phyloP scores from a whole-genome alignment of 495 filamentous ascomycete genomes.

The Elasticomyces elasticus region DNA sequence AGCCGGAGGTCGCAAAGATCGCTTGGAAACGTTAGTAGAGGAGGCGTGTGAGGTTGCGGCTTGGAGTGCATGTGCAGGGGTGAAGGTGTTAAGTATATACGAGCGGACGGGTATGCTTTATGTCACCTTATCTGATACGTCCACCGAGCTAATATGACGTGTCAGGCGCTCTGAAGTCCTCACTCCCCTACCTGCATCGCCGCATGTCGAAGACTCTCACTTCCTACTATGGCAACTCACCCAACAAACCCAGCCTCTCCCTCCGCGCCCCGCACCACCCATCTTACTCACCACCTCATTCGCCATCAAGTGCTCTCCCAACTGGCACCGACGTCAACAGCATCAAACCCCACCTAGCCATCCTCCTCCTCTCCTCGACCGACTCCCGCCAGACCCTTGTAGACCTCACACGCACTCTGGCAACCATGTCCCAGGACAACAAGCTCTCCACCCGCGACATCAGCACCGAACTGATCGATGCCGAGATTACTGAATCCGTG shows the following conservation, averaged over 20 bases:
- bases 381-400: conserved; percentile 90
- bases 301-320: conserved; percentile 23
- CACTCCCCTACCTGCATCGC: conserved; percentile 65
- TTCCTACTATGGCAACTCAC: conserved; percentile 76
- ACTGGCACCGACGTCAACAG: neutral
- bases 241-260: conserved; percentile 46
- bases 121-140: neutral
- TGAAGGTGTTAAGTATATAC: conserved; percentile 77
- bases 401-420: conserved; percentile 86
- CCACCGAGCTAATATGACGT: neutral
- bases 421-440: conserved; percentile 85
- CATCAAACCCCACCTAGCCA: conserved; percentile 45
- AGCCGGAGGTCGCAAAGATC: conserved; percentile 11
- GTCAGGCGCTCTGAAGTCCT: conserved; percentile 77
- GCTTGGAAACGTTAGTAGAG: conserved; percentile 68
- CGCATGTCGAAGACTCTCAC: conserved; percentile 63
- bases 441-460: conserved; percentile 74
- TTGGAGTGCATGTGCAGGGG: conserved; percentile 82
- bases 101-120: conserved; percentile 64
- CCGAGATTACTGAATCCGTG: conserved; percentile 64
- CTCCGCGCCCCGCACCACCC: conserved; percentile 68
- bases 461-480: conserved; percentile 75
- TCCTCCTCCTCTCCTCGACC: conserved; percentile 80
- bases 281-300: conserved; percentile 37
- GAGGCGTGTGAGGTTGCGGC: conserved; percentile 83